These are phyloP conservation scores for Singerocomus rubriflavus DNA, from an alignment of 1,284 basidiomycete genomes.

Conservation along the genomic window DNA sequence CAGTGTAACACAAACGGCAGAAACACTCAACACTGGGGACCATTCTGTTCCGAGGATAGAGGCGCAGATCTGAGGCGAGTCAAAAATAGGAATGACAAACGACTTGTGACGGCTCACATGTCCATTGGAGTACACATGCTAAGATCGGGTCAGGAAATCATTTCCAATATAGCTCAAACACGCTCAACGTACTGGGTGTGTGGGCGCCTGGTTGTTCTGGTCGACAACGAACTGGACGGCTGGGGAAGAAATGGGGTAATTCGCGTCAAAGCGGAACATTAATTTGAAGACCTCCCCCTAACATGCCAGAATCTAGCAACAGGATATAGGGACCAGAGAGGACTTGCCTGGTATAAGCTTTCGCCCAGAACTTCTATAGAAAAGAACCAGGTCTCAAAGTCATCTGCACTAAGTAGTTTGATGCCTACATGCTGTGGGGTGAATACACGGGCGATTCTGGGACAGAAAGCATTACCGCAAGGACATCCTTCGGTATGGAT, in stretches of 20 bases:
- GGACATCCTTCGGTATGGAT: slow-evolving; percentile 69
- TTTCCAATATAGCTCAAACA: not conserved
- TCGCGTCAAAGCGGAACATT: slow-evolving; percentile 71
- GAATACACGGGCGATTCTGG: not conserved
- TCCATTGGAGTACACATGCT: slow-evolving; percentile 85
- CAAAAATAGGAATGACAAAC: slow-evolving; percentile 11
- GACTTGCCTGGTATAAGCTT: slow-evolving; percentile 61
- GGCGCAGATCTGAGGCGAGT: slow-evolving; percentile 63
- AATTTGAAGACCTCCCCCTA: slow-evolving; percentile 74
- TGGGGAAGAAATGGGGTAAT: slow-evolving; percentile 80
- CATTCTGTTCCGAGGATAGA: slow-evolving; percentile 84
- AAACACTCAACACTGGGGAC: slow-evolving; percentile 80
- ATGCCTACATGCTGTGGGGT: slow-evolving; percentile 49
- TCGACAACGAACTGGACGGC: slow-evolving; percentile 77
- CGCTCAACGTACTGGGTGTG: slow-evolving; percentile 63
- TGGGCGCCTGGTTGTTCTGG: slow-evolving; percentile 56
- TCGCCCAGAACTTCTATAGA: slow-evolving; percentile 78
- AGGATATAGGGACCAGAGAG: not conserved
- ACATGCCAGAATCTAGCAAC: slow-evolving; percentile 6
- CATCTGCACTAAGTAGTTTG: slow-evolving; percentile 63
- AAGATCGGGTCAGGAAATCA: slow-evolving; percentile 15
- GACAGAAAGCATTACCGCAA: slow-evolving; percentile 44
- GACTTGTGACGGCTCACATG: slow-evolving; percentile 51
- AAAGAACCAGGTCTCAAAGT: slow-evolving; percentile 72
- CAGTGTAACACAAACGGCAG: slow-evolving; percentile 74